Base-by-base conservation (phyloP, 768 basidiomycete genomes). In the Phanerochaete sordida region DNA sequence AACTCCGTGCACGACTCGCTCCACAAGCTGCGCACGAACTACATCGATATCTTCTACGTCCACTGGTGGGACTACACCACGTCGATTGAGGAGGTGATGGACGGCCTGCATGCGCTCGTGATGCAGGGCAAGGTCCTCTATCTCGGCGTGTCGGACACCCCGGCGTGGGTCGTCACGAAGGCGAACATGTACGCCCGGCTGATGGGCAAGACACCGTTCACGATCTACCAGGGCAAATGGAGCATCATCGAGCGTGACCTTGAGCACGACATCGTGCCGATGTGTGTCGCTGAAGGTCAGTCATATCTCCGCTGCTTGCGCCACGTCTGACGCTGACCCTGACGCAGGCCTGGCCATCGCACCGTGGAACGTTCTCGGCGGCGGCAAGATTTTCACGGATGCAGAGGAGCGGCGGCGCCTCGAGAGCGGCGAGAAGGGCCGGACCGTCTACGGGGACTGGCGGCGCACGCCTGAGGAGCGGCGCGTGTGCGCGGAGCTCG, bases 31-130 rank as follows among this genome's bases (percentile, higher is more conserved):
- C 71, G 81, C 48, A 85, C 84, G 0, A 73, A 77, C 26, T 87
- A 80, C 64, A 77, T 84, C 63, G 83, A 84, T 61, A 76, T 84
- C 50, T 65, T 83, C 37, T 83, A 84, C 56, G 64, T 83, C 9
- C 83, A 84, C 60, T 80, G 70, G 68, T 80, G 81, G 82, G 83
- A 84, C 64, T 83, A 73, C 62, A 68, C 75, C 3, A 81, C 81
- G 15, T 72, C 72, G 21, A 73, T 85, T 53, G 77, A 81, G 63
- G 83, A 86, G 67, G 68, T 84, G 33, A 82, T 85, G 81, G 72
- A 75, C 43, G 65, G 71, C 4, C 69, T 85, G 6, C 79, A 85
- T 60, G 70, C 72, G 15, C 73, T 85, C 27, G 78, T 85, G 27
- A 65, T 65, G 16, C 68, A 72, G 39, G 79, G 82, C 28, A 82